Conservation (phyloP, 352 stramenopile genomes). For the Globisporangium cystogenes region DNA sequence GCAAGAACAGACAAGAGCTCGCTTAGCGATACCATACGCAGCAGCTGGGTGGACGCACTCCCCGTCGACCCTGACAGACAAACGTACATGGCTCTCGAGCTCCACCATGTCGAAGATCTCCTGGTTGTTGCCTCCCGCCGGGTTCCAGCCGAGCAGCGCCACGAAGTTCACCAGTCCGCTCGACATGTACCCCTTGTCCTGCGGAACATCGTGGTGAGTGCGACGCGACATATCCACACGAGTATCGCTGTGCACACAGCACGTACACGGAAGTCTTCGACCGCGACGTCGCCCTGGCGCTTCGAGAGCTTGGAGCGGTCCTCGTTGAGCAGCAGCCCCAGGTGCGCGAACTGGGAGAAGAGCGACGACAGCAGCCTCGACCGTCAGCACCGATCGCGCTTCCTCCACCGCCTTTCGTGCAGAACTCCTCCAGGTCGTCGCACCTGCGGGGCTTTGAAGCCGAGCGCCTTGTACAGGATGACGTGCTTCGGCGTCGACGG, state of each 20-base stretch:
- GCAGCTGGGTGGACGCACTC: background rate
- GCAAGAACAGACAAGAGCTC: background rate
- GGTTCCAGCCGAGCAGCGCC: conserved; percentile 97
- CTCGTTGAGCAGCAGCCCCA: conserved; percentile 95
- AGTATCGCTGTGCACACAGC: background rate
- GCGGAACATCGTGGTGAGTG: background rate
- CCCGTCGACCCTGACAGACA: background rate
- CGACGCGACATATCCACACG: background rate
- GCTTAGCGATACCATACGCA: background rate
- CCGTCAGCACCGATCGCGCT: background rate
- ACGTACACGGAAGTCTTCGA: conserved; percentile 94
- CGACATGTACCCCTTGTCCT: conserved; percentile 94
- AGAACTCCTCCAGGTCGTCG: background rate
- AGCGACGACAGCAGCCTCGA: background rate
- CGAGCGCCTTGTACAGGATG: conserved; percentile 87
- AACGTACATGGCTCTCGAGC: conserved; percentile 58
- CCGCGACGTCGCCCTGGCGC: conserved; percentile 95
- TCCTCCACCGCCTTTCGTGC: background rate
- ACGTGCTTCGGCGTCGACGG: conserved; percentile 90
- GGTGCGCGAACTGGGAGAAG: conserved; percentile 69
- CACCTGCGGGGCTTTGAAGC: conserved; percentile 63
- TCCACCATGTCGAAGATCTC: conserved; percentile 96
- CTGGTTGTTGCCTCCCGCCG: conserved; percentile 92
- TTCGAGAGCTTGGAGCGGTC: conserved; percentile 98
- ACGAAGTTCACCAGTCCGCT: conserved; percentile 98